These are phyloP conservation scores for Prunella vulgaris DNA, from an alignment of 257 asterid species.

Conservation along the genomic window DNA sequence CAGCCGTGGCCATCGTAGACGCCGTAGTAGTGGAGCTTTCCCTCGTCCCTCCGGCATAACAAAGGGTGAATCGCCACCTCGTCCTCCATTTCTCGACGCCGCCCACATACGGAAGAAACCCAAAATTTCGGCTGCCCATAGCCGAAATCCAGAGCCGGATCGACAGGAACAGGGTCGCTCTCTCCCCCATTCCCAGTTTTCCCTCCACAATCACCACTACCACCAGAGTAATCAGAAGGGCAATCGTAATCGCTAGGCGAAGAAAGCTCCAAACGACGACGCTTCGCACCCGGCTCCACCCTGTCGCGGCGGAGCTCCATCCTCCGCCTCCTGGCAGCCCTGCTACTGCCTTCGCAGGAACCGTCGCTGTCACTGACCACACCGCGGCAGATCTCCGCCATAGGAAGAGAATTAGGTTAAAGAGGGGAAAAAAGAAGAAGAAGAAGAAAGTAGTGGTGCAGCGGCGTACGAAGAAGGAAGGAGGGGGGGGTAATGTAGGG, in stretches of 20 bases:
- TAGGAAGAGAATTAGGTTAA: too few relatives aligned
- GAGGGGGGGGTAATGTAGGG: too few relatives aligned
- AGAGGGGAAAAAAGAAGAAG: too few relatives aligned
- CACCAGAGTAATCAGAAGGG: conserved; percentile 22
- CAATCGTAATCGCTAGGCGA: conserved; percentile 17
- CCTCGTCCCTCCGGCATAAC: conserved; percentile 32
- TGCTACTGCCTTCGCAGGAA: conserved; percentile 31
- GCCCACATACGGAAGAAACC: conserved; percentile 57
- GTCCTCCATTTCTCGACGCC: conserved; percentile 81
- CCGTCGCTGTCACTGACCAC: conserved; percentile 36
- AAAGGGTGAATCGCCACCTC: conserved; percentile 62
- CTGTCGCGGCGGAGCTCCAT: conserved; percentile 45
- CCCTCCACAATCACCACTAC: background rate
- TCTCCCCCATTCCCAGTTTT: conserved; percentile 1
- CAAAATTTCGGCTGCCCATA: conserved; percentile 44
- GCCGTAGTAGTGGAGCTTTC: conserved; percentile 53
- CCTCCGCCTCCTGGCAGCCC: conserved; percentile 48
- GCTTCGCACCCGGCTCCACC: conserved; percentile 31
- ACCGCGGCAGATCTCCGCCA: conserved; percentile 67
- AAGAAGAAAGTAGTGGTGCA: too few relatives aligned
- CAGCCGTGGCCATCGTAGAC: conserved; percentile 89
- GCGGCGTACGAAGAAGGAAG: too few relatives aligned
- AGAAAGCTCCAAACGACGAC: conserved; percentile 31
- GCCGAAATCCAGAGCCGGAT: background rate
- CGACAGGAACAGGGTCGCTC: conserved; percentile 1